Evolutionary conservation across 352 stramenopile species (phyloP).

Genomic region (Pythium guiyangense): DNA sequence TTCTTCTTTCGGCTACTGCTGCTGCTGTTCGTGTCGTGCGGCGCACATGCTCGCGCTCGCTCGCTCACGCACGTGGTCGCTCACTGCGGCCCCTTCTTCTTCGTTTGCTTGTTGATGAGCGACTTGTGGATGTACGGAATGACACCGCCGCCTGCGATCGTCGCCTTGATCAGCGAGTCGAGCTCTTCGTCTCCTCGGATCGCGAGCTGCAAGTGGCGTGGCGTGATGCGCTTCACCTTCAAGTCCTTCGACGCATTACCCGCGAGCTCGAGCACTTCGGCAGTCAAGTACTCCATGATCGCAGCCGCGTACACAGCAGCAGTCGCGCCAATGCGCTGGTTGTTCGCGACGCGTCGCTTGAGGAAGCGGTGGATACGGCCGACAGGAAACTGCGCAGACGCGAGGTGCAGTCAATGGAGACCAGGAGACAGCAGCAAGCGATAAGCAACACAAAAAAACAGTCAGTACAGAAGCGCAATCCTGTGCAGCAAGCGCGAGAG

Average conservation of each 20-base stretch:
- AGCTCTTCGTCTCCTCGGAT: constrained; percentile 99
- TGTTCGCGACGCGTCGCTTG: constrained; percentile 97
- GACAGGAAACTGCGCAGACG: constrained; percentile 93
- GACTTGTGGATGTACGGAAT: constrained; percentile 99
- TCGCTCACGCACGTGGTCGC: not conserved
- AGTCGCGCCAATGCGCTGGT: constrained; percentile 98
- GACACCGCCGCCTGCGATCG: constrained; percentile 99
- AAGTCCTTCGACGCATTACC: constrained; percentile 97
- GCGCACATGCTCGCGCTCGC: not conserved
- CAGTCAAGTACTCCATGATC: constrained; percentile 99
- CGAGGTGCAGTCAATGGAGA: constrained; percentile 3
- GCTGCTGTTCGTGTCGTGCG: not conserved
- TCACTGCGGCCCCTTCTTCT: constrained; percentile 83
- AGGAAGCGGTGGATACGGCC: constrained; percentile 99
- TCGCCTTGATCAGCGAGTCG: constrained; percentile 99
- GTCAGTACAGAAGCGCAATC: constrained; percentile 1
- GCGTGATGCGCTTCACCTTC: constrained; percentile 98
- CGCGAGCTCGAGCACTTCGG: constrained; percentile 99
- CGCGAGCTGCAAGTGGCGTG: constrained; percentile 98
- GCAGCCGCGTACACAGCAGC: constrained; percentile 99
- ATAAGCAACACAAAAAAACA: constrained; percentile 1
- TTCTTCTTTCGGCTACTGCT: not conserved
- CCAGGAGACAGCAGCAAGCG: not conserved
- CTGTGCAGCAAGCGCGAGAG: not conserved
- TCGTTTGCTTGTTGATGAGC: constrained; percentile 98